A percentile compares a stretch with the other conserved stretches of the same genome.
These are phyloP conservation scores for Colletotrichum sp. DNA, from an alignment of 2,329 filamentous ascomycete genomes.

Conservation along the genomic window DNA sequence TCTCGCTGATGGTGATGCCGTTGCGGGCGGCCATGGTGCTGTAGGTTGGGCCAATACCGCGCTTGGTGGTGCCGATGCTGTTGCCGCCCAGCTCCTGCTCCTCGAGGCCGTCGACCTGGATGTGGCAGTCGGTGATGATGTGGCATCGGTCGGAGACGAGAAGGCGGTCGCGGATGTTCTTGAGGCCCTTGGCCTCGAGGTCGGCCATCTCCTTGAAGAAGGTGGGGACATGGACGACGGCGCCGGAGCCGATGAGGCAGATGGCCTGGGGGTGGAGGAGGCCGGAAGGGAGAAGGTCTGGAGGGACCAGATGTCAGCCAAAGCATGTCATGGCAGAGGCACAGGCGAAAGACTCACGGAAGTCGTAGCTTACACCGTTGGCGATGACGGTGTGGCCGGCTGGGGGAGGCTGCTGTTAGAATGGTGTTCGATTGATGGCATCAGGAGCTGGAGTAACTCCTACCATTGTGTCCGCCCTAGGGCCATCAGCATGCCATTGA, in stretches of 20 bases:
- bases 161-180: conserved; percentile 50
- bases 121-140: conserved; percentile 69
- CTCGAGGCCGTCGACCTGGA: conserved; percentile 72
- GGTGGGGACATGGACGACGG: conserved; percentile 65
- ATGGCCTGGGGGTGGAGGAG: conserved; percentile 73
- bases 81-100: conserved; percentile 53
- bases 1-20: conserved; percentile 69
- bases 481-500: conserved; percentile 20
- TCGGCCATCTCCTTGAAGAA: conserved; percentile 47
- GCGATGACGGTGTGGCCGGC: conserved; percentile 20
- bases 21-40: conserved; percentile 63
- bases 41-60: conserved; percentile 44
- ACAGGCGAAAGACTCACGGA: conserved; percentile 13
- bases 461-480: conserved; percentile 34
- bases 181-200: conserved; percentile 42
- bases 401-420: conserved; percentile 19
- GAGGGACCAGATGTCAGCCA: conserved; percentile 37
- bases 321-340: conserved; percentile 3
- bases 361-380: conserved; percentile 24
- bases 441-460: conserved; percentile 25
- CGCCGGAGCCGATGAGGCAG: conserved; percentile 76
- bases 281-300: conserved; percentile 68
- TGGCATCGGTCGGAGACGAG: conserved; percentile 69
- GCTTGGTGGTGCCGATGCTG: conserved; percentile 40
- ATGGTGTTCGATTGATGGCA: not conserved